Evolutionary conservation across 805 yeast species (phyloP).

Genomic region (Yarrowia osloensis): DNA sequence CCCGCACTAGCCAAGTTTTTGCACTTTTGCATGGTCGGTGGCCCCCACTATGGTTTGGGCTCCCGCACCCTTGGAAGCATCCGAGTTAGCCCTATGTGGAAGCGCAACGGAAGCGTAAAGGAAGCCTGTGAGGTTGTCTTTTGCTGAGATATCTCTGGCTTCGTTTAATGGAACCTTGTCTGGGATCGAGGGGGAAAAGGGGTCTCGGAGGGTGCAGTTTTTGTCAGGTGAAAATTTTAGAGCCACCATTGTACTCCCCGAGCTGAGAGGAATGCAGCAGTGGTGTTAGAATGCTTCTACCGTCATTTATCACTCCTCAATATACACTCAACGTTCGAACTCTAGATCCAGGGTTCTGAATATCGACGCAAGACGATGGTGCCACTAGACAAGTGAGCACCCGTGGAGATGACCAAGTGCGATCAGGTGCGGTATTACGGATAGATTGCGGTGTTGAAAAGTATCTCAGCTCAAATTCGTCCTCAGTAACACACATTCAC

Average conservation of each 20-base stretch:
- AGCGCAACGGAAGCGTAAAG: not conserved
- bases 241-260: not conserved
- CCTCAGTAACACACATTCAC: too few relatives aligned
- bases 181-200: too few relatives aligned
- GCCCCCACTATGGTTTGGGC: not conserved
- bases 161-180: not conserved
- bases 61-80: conserved; percentile 15
- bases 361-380: too few relatives aligned
- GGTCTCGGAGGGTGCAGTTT: too few relatives aligned
- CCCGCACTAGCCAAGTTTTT: not conserved
- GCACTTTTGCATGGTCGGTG: not conserved
- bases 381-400: too few relatives aligned
- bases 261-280: not conserved
- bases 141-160: not conserved
- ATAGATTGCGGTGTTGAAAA: too few relatives aligned
- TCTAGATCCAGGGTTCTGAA: too few relatives aligned
- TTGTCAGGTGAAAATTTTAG: too few relatives aligned
- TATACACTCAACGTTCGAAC: conserved; percentile 1
- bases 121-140: not conserved
- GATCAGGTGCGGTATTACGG: too few relatives aligned
- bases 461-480: too few relatives aligned
- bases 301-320: not conserved
- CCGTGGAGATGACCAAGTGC: too few relatives aligned
- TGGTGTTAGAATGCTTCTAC: not conserved
- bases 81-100: conserved; percentile 13